Evolutionary conservation across 2,329 filamentous ascomycete genomes (phyloP), one percentile per base, ranked within the genome.

Genomic region (Venturia pyrina): DNA sequence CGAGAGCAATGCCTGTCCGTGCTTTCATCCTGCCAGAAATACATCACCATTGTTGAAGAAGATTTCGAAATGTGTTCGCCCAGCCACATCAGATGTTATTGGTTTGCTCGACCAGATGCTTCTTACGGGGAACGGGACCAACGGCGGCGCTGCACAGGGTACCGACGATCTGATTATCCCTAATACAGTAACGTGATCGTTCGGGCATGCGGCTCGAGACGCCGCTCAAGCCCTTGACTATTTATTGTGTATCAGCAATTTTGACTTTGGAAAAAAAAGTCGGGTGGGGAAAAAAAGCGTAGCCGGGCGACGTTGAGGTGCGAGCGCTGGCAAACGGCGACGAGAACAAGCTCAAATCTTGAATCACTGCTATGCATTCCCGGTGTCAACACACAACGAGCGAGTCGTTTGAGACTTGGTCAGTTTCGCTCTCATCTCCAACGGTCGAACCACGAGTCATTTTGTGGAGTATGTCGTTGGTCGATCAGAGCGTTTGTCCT

Each of bases 401-500:
- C 17, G 24, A 37, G 32, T 59, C 53, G 28, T 37, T 37, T 59
- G 53, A 59, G 53, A 59, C 53, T 37, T 15, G 53, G 53, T 37
- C 53, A 37, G 53, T 59, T 59, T 59, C 53, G 53, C 17, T 59
- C 53, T 37, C 28, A 59, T 59, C 10, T 37, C 32, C 28, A 59
- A 59, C 53, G 28, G 53, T 21, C 53, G 28, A 59, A 17, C 53
- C 32, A 37, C 53, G 53, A 59, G 53, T 59, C 53, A 59, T 59
- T 59, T 21, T 59, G 53, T 59, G 53, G 53, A 59, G 53, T 34
- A 34, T 32, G 50, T 32, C 50, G 34, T 24, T 24, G 17, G 37
- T 59, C 28, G 32, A 59, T 59, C 53, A 40, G 32, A 59, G 53
- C 53, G 53, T 59, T 59, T 37, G 53, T 37, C 53, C 53, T 59